Evolutionary conservation across 345 rosid genomes (phyloP), one percentile per base, ranked within the genome.

Genomic region (Populus deltoides): DNA sequence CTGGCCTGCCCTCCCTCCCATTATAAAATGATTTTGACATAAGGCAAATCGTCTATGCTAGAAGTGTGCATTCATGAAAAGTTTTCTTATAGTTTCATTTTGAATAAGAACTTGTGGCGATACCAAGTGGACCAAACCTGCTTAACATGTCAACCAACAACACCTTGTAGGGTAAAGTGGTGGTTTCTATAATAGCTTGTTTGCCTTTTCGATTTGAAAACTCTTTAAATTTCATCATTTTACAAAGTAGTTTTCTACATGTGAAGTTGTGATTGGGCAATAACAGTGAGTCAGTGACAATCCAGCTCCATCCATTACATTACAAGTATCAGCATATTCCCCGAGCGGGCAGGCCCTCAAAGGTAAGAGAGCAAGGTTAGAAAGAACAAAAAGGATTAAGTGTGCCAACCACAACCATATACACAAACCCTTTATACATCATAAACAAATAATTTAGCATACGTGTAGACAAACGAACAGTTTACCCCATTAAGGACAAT

Each of bases 341-440:
- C 57, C 2, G 61, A 0, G 45, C 9, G 22, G 51, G 55, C 55
- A 49, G 61, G 61, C n/a, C n/a, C 2, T 55, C 8, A 8, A 20
- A 55, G 25, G 11, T 55, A 7, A 55, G 7, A 7, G 25, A 22
- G 25, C 24, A 7, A 55, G 6, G 61, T n/a, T 55, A 9, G 61
- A 55, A 55, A 55, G 25, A 55, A 22, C 11, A 55, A 22, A 22
- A 55, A 7, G n/a, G 22, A 2, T 18, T 7, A 36, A 10, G 61
- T 55, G 0, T 55, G 61, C 61, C 25, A 8, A 2, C 11, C 71
- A 38, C 0, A 18, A 35, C 1, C 25, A 3, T 4, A 35, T 17
- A 29, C 70, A 68, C 15, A 36, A 76, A 38, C 55, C 47, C 20
- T 69, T 11, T 43, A 63, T 24, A 75, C 71, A 53, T 33, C 73